Evolutionary conservation across 148 eudicot species (phyloP).

Genomic region (Chenopodium quinoa): DNA sequence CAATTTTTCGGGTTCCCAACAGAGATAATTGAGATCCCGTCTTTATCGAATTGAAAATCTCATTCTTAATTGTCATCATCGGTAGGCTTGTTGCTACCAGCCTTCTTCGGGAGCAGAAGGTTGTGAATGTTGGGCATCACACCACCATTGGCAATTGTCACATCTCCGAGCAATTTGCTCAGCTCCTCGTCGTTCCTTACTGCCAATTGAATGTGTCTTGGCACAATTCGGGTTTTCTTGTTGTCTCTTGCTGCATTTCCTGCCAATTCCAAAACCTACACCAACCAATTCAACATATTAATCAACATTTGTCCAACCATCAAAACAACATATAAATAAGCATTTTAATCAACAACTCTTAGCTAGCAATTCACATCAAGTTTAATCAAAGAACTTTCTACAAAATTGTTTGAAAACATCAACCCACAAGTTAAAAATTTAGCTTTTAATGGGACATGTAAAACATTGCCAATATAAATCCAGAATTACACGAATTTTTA

Average conservation of each 20-base stretch:
- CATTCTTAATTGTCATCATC: constrained; percentile 45
- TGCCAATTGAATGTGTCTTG: constrained; percentile 78
- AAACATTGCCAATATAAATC: too few relatives aligned
- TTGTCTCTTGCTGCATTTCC: constrained; percentile 91
- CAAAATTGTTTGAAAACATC: too few relatives aligned
- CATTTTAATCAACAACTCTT: too few relatives aligned
- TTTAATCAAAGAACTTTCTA: background rate
- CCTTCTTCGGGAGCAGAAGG: constrained; percentile 73
- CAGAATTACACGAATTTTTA: too few relatives aligned
- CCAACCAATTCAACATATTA: background rate
- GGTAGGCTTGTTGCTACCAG: constrained; percentile 38
- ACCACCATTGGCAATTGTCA: constrained; percentile 86
- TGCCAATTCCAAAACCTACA: constrained; percentile 77
- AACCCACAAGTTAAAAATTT: background rate
- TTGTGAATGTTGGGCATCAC: constrained; percentile 94
- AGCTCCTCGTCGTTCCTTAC: constrained; percentile 84
- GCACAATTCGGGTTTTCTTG: constrained; percentile 82
- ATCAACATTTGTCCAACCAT: background rate
- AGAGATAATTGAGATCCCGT: background rate
- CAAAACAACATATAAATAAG: too few relatives aligned
- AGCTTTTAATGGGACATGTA: too few relatives aligned
- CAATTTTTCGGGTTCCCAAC: background rate
- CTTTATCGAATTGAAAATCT: background rate
- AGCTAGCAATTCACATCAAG: too few relatives aligned
- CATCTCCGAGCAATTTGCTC: constrained; percentile 83